Evolutionary conservation across 352 stramenopile species (phyloP), one percentile per base, ranked within the genome.

Genomic region (Halophytophthora polymorphica): DNA sequence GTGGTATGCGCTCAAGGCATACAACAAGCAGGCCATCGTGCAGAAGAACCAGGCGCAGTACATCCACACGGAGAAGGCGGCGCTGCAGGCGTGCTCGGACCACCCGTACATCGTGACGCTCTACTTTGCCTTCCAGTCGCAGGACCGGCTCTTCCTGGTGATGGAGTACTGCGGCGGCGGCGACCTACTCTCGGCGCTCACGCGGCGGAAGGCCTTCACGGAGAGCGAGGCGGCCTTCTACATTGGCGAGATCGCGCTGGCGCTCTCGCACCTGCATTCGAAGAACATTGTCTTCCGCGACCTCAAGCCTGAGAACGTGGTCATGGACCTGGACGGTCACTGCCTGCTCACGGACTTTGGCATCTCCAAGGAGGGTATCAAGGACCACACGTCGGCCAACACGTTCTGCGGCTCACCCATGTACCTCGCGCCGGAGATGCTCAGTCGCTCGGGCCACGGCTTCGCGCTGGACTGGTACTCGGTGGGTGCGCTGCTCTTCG

Each of bases 11-110:
- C 61, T 94, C 3, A 94, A 94, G 59, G 83, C 79, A 28, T 91
- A 91, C 73, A 94, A 94, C 69, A 94, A 94, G 52, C 79, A 92
- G 50, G 77, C 79, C 22, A 91, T 94, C 47, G 77, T 94, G 18
- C 79, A 92, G 56, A 94, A 94, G 76, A 92, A 94, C 61, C 81
- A 92, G 53, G 83, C 79, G 22, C 79, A 91, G 66, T 91, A 94
- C 64, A 94, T 91, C 40, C 75, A 90, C 53, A 91, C 83, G 49
- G 83, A 94, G 57, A 90, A 91, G 53, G 77, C 77, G 40, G 77
- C 79, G 18, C 58, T 94, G 29, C 83, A 92, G 53, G 83, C 81
- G 12, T 93, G 79, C 50, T 88, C 77, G 23, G 83, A 94, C 59
- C 83, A 94, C 53, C 83, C 83, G 50, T 94, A 88, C 64, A 92